phyloP scores from a whole-genome alignment of 495 filamentous ascomycete genomes.

The Daldinia caldariorum region DNA sequence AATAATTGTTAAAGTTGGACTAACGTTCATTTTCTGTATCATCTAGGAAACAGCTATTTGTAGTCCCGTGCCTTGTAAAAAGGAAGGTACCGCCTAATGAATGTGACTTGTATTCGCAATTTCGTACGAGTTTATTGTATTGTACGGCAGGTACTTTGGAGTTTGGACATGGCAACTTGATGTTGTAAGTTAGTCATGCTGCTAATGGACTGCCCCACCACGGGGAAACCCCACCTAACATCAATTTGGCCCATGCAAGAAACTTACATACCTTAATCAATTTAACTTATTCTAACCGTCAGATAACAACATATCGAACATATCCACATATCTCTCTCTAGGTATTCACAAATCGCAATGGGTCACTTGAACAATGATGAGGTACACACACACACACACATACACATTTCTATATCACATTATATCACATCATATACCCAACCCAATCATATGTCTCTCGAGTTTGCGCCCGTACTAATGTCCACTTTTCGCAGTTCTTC shows the following conservation, averaged over 20 bases:
- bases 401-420: neutral
- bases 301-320: neutral
- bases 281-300: slow-evolving; percentile 18
- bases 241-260: slow-evolving; percentile 1
- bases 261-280: slow-evolving; percentile 15
- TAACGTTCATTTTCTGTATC: too few relatives aligned
- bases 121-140: neutral
- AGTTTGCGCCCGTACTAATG: slow-evolving; percentile 36
- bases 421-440: too few relatives aligned
- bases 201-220: slow-evolving; percentile 4
- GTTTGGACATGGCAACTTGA: neutral
- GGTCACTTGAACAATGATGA: slow-evolving; percentile 76
- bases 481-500: slow-evolving; percentile 76
- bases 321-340: too few relatives aligned
- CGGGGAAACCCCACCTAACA: slow-evolving; percentile 6
- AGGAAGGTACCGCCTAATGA: neutral
- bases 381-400: slow-evolving; percentile 55
- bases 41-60: too few relatives aligned
- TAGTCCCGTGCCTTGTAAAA: too few relatives aligned
- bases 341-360: slow-evolving; percentile 35
- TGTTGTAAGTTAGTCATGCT: too few relatives aligned
- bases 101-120: slow-evolving; percentile 3
- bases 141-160: neutral
- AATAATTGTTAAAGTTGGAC: too few relatives aligned
- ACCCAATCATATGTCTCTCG: neutral